Base-by-base conservation (phyloP, 108 stramenopile species). In the Pseudonitzschia delicatissima region DNA sequence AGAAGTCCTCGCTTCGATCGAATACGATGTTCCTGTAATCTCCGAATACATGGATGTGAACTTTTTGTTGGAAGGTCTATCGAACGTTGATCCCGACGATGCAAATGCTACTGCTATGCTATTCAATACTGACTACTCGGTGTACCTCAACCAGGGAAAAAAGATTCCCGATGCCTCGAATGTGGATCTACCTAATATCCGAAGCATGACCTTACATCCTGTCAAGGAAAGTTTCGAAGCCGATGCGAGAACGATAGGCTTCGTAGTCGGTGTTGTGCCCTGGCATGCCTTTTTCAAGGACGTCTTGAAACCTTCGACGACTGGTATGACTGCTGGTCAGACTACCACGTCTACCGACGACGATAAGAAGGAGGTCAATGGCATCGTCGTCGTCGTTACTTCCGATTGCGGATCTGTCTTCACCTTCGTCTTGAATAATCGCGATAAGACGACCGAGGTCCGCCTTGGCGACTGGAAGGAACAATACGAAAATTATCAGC, bases 211-310 rank as follows among this genome's bases (percentile, higher is more conserved):
- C 0, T 34, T 74, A 17, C 7, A 67, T 55, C 66, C 40, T 8
- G 62, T 74, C 21, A 49, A 62, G 21, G 50, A 53, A 45, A 47
- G 34, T 44, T 74, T 74, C 58, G 35, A 45, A 3, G 13, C 31
- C 3, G 68, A 42, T 25, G 44, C 68, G 5, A 47, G 57, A 40
- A 60, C 53, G 28, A 53, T 65, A 29, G 76, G 64, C 1, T 68
- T 45, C 23, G 33, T 75, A 11, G 48, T 68, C 40, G 74, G 37
- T 2, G 31, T 67, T 7, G 25, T 71, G 1, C 65, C 47, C 7
- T 77, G 76, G 76, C 36, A 27, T 6, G 25, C 45, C 9, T 67
- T 62, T 58, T 71, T 78, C 34, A 42, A 44, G 9, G 70, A 74
- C 33, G 35, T 72, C 33, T 61, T 72, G 17, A n/a, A 55, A 12